These are phyloP conservation scores for Cryptococcus hybrid DNA, from an alignment of 1,284 basidiomycete genomes.

Conservation along the genomic window DNA sequence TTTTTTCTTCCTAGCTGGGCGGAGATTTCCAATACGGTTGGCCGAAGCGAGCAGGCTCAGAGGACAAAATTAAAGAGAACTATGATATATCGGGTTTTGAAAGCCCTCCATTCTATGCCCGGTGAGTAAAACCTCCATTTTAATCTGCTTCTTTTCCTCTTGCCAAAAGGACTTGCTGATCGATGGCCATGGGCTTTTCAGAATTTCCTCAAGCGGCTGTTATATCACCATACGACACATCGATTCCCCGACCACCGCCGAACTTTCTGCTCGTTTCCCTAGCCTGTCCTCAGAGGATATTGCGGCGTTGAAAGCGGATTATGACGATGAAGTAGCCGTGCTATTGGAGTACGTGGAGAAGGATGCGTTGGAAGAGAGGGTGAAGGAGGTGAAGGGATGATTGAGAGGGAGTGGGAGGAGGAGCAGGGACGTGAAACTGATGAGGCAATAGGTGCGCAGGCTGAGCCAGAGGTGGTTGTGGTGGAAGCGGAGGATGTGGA, in stretches of 20 bases:
- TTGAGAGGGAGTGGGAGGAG: slow-evolving; percentile 22
- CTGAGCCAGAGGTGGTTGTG: too few species aligned
- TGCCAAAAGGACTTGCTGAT: neutral
- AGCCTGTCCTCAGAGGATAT: slow-evolving; percentile 31
- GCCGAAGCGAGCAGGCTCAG: slow-evolving; percentile 43
- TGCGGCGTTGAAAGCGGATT: slow-evolving; percentile 38
- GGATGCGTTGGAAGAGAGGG: slow-evolving; percentile 30
- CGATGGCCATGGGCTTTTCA: neutral
- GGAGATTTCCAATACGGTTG: slow-evolving; percentile 35
- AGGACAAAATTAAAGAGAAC: slow-evolving; percentile 28
- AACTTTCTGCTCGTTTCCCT: slow-evolving; percentile 45
- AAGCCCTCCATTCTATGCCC: slow-evolving; percentile 19
- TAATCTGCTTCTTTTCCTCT: neutral
- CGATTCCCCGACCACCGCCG: slow-evolving; percentile 30
- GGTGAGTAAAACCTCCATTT: slow-evolving; percentile 7
- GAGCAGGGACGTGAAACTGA: neutral
- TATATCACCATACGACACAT: slow-evolving; percentile 34
- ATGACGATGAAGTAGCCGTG: slow-evolving; percentile 37
- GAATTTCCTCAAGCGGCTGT: slow-evolving; percentile 30
- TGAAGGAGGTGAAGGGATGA: slow-evolving; percentile 31
- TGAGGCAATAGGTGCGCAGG: slow-evolving; percentile 7
- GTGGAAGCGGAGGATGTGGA: too few species aligned
- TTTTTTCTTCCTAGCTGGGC: slow-evolving; percentile 27
- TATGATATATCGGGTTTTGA: slow-evolving; percentile 34
- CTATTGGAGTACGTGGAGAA: slow-evolving; percentile 30